These are phyloP conservation scores for Salix suchowensis DNA, from an alignment of 345 rosid species.

Conservation along the genomic window DNA sequence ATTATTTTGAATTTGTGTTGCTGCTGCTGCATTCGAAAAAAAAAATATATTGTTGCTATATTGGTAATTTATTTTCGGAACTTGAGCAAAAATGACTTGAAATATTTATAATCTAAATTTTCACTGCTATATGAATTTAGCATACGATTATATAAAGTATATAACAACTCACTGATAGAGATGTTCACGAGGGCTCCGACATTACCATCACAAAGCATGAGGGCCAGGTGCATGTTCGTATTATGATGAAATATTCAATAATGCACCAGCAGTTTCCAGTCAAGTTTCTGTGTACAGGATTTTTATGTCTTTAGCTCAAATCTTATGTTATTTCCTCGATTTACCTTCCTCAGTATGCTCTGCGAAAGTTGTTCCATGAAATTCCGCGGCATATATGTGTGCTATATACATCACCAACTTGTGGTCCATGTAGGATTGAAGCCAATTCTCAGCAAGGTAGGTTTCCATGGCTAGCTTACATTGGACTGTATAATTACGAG, in stretches of 20 bases:
- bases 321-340: conserved; percentile 4
- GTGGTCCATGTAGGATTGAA: conserved; percentile 96
- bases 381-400: conserved; percentile 83
- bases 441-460: conserved; percentile 92
- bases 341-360: conserved; percentile 58
- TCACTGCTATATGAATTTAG: rapidly evolving
- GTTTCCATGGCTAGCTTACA: background rate
- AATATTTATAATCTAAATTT: too few species aligned
- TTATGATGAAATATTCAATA: too few species aligned
- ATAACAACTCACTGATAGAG: conserved; percentile 47
- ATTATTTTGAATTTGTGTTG: too few species aligned
- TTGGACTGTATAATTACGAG: background rate
- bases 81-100: too few species aligned
- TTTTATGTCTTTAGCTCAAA: background rate
- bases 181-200: conserved; percentile 82
- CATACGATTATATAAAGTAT: too few species aligned
- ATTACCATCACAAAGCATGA: conserved; percentile 64
- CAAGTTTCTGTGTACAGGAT: background rate
- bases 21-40: too few species aligned
- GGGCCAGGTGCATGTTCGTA: conserved; percentile 71
- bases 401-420: conserved; percentile 81
- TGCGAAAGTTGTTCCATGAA: conserved; percentile 89
- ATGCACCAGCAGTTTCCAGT: background rate
- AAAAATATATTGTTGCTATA: too few species aligned
- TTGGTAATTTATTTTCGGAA: too few species aligned